Conservation (phyloP, 768 basidiomycete species). For the Inosperma sp. region DNA sequence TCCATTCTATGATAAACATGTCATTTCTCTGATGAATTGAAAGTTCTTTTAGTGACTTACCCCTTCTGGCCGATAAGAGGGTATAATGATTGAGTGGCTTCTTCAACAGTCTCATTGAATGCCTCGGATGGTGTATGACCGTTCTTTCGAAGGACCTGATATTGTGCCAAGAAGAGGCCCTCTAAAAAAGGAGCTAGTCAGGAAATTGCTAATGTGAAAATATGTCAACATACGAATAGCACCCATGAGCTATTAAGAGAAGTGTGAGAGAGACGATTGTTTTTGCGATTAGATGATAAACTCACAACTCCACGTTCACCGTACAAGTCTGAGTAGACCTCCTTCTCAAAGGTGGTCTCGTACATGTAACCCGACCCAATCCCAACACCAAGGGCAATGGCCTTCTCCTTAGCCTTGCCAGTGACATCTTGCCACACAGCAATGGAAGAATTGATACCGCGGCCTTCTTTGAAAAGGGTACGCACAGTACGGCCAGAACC, state of each 20-base stretch:
- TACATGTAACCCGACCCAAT: slow-evolving; percentile 98
- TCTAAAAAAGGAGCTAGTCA: slow-evolving; percentile 39
- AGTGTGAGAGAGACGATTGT: slow-evolving; percentile 6
- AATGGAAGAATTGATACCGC: slow-evolving; percentile 93
- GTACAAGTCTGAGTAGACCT: slow-evolving; percentile 98
- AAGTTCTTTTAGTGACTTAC: slow-evolving; percentile 36
- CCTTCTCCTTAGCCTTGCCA: slow-evolving; percentile 97
- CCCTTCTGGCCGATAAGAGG: slow-evolving; percentile 95
- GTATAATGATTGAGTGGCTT: slow-evolving; percentile 98
- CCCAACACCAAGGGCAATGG: slow-evolving; percentile 88
- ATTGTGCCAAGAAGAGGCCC: slow-evolving; percentile 98
- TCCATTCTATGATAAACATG: slow-evolving; percentile 66
- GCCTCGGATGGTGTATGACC: slow-evolving; percentile 97
- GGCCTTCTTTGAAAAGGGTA: slow-evolving; percentile 99
- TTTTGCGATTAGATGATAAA: slow-evolving; percentile 20
- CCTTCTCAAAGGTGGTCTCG: slow-evolving; percentile 99
- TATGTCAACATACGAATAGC: slow-evolving; percentile 68
- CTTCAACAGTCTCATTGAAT: slow-evolving; percentile 99
- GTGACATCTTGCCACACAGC: slow-evolving; percentile 98
- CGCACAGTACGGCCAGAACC: slow-evolving; percentile 98
- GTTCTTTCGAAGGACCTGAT: slow-evolving; percentile 94
- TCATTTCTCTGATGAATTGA: neutral
- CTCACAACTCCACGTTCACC: slow-evolving; percentile 99
- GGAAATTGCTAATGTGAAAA: neutral
- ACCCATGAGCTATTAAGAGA: slow-evolving; percentile 75